phyloP scores from a whole-genome alignment of 371 early-diverging fungal genomes.

The Mortierella sp. region DNA sequence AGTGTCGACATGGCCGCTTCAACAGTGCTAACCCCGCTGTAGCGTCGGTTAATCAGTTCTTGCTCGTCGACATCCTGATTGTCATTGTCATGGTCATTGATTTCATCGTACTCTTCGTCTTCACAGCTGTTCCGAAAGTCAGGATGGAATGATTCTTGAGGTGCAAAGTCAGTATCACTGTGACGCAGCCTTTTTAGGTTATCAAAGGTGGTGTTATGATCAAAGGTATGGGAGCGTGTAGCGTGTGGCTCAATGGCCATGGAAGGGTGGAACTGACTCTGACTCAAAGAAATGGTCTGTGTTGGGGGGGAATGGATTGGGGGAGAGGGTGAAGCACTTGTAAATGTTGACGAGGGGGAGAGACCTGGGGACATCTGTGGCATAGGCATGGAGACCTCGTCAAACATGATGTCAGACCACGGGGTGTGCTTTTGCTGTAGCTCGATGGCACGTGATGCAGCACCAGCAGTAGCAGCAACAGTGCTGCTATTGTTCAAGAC shows the following conservation, averaged over 20 bases:
- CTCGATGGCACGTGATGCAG: background rate
- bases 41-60: background rate
- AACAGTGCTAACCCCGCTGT: constrained; percentile 5
- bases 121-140: background rate
- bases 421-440: background rate
- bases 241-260: background rate
- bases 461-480: too few relatives aligned
- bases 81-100: constrained; percentile 2
- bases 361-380: constrained; percentile 37
- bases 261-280: background rate
- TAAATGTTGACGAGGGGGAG: constrained; percentile 21
- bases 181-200: constrained; percentile 7
- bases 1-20: constrained; percentile 18
- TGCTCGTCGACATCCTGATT: constrained; percentile 14
- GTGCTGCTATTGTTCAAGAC: background rate
- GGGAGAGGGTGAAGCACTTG: constrained; percentile 27
- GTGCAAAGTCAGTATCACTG: background rate
- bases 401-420: constrained; percentile 33
- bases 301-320: constrained; percentile 19
- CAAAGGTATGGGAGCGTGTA: constrained; percentile 6
- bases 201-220: background rate
- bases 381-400: constrained; percentile 25
- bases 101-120: constrained; percentile 10
- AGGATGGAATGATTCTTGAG: background rate
- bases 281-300: constrained; percentile 8